Base-by-base conservation (phyloP, 441 rosid genomes). In the Arabidopsis hybrid region DNA sequence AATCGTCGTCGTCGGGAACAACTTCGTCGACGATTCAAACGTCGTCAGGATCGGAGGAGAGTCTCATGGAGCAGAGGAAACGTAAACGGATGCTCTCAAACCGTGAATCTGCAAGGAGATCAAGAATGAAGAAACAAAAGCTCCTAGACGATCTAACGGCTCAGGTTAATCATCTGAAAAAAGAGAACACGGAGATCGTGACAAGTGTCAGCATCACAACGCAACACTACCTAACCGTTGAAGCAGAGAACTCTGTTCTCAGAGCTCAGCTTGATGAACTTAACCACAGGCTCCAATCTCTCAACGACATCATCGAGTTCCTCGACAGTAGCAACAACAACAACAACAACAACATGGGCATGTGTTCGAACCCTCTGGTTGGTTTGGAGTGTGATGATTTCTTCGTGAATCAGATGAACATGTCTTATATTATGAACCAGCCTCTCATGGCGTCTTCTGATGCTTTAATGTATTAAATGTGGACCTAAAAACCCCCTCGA, bases 31-130 rank as follows among this genome's bases (percentile, higher is more conserved):
- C 78, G 75, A 6, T 78, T n/a, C 88, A 81, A 55, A 86, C 85
- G 59, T 89, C 90, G 1, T 89, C 93, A 0, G 94, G 90, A 7
- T 88, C 82, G 21, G 86, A 80, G 17, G 74, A 72, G 71, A 67
- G 8, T 72, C 75, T 86, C 68, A 84, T 87, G 89, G 97, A 92
- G 36, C 86, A 85, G 75, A 87, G 97, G 73, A 94, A 94, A 74
- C 75, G 94, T 51, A 92, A 92, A 72, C 79, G 99, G 60, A 92
- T 90, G 99, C 70, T 90, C 0, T 94, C 97, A 0, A 94, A 94
- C 78, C 82, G 99, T 6, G 99, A 94, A 74, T 94, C 99, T 9
- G 99, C 99, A 10, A 88, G 93, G 66, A 86, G 97, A 65, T 94
- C 99, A 2, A 85, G 99, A 76, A 81, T 88, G 91, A 87, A 87